Conservation (phyloP, 306 rosid species). For the apple (Malus domestica) region DNA sequence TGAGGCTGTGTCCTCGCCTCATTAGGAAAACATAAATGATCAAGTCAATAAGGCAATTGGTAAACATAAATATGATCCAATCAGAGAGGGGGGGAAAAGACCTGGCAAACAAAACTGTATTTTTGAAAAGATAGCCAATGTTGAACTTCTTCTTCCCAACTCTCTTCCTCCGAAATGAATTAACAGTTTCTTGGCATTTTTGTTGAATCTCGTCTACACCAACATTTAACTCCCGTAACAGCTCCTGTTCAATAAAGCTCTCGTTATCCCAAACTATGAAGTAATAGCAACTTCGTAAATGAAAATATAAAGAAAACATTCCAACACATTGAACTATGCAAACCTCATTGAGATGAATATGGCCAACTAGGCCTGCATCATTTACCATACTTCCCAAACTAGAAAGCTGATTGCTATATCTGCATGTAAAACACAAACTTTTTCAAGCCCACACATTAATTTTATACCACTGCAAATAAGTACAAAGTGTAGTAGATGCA, state of each 20-base stretch:
- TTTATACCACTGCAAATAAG: not conserved
- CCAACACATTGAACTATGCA: constrained; percentile 7
- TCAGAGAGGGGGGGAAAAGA: constrained; percentile 13
- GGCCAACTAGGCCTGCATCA: constrained; percentile 87
- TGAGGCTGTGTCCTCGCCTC: not conserved
- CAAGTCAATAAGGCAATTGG: not conserved
- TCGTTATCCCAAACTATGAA: constrained; percentile 14
- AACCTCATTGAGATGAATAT: constrained; percentile 76
- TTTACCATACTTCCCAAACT: constrained; percentile 17
- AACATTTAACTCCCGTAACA: constrained; percentile 47
- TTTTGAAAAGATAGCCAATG: constrained; percentile 29
- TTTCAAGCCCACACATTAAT: not conserved
- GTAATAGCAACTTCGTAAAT: not conserved
- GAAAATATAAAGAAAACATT: constrained; percentile 7
- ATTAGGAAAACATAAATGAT: constrained; percentile 4
- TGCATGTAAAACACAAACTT: constrained; percentile 19
- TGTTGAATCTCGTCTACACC: constrained; percentile 38
- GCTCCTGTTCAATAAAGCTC: constrained; percentile 38
- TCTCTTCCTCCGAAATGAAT: constrained; percentile 47
- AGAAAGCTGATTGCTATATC: constrained; percentile 46
- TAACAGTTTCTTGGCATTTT: constrained; percentile 53
- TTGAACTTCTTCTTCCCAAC: constrained; percentile 54
- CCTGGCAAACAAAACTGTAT: constrained; percentile 46
- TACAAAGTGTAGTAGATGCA: not conserved
- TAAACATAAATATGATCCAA: not conserved